Conservation (phyloP, 2,329 filamentous ascomycete genomes). For the Proliferodiscus dingleyae region DNA sequence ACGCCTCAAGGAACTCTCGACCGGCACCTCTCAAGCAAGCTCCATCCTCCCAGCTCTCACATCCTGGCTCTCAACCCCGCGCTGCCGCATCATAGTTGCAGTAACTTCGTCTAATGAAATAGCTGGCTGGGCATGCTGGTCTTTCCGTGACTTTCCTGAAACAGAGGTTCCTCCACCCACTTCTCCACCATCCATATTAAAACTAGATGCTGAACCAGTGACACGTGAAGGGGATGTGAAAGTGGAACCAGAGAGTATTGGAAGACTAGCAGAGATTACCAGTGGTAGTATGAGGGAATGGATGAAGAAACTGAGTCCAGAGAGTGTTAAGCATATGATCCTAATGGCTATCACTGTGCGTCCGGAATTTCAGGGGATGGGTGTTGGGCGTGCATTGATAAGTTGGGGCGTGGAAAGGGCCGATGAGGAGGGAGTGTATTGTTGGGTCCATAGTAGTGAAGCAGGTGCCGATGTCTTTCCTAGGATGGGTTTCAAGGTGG, state of each 20-base stretch:
- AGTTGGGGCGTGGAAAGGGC: conserved; percentile 2
- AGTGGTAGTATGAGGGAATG: background rate
- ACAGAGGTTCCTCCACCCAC: too few species aligned
- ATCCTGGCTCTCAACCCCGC: conserved; percentile 3
- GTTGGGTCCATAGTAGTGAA: conserved; percentile 8
- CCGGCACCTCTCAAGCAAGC: conserved; percentile 5
- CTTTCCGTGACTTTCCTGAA: conserved; percentile 2
- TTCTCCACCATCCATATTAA: too few species aligned
- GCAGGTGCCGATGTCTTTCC: conserved; percentile 7
- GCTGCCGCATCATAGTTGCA: background rate
- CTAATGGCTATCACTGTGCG: background rate
- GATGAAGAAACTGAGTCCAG: background rate
- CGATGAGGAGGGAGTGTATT: conserved; percentile 6
- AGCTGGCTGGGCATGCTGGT: conserved; percentile 10
- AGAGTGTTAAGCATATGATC: background rate
- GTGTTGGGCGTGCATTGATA: background rate
- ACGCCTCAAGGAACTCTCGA: conserved; percentile 12
- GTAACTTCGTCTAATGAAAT: conserved; percentile 4
- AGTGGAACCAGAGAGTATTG: background rate
- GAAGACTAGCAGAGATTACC: background rate
- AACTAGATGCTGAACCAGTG: too few species aligned
- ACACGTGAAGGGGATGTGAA: background rate
- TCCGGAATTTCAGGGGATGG: background rate
- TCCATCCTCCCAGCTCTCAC: conserved; percentile 5
- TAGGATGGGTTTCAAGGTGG: conserved; percentile 19